Base-by-base conservation (phyloP, 2,329 filamentous ascomycete species). In the Xenoacremonium recifei region DNA sequence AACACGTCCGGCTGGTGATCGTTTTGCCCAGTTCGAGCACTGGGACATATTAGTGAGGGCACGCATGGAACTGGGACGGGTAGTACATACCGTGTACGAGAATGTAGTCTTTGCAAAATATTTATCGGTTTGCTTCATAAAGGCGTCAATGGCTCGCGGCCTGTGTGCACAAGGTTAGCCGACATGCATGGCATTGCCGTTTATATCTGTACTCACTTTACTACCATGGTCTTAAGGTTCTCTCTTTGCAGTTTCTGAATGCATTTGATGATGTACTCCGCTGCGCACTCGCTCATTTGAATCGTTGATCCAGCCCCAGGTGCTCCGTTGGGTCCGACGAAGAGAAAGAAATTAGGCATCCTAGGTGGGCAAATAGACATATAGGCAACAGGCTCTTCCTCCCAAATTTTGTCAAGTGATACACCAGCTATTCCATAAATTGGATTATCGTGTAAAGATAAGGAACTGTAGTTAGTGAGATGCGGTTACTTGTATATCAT, bases 391-490 rank as follows among this genome's bases (percentile, higher is more conserved):
- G 60, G 59, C 11, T 58, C 44, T 1, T 53, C 23, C 2, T 45
- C 40, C 60, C 60, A 63, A 9, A 37, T 43, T 4, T 60, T 51
- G 5, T 35, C 37, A 5, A 64, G 51, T 19, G 53, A 44, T 4
- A 44, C 30, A 4, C 34, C 40, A 16, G 42, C 17, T 0, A 32
- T 29, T 10, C 48, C 52, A 16, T 50, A 42, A 16, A 61, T 44
- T 3, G 54, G 56, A 30, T 57, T 62, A 6, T 48, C 44, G 1
- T 59, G 59, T 7, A 46, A 41, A 36, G 54, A 61, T 23, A 43
- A 58, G 12, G n/a, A n/a, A n/a, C n/a, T n/a, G n/a, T n/a, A n/a
- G n/a, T n/a, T n/a, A n/a, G n/a, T n/a, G n/a, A n/a, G n/a, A n/a
- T n/a, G n/a, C n/a, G n/a, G n/a, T n/a, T n/a, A n/a, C n/a, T n/a